Evolutionary conservation across 2,329 filamentous ascomycete genomes (phyloP).

Genomic region (Fusarium circinatum): DNA sequence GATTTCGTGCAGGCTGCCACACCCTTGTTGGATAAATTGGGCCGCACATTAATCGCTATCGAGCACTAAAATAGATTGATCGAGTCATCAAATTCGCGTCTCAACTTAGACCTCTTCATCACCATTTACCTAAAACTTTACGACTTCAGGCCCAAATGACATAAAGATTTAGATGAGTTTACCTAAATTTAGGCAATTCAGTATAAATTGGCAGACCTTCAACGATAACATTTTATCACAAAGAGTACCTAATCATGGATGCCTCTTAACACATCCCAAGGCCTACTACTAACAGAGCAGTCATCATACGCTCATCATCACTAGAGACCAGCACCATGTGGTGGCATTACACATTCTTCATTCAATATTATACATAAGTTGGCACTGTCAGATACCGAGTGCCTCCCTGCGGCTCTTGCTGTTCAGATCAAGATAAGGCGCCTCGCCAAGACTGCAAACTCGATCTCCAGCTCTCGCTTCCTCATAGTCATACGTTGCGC

Average conservation of each 20-base stretch:
- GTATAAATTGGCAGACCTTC: not conserved
- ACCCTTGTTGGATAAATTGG: conserved; percentile 1
- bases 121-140: not conserved
- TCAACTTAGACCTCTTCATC: not conserved
- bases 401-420: conserved; percentile 54
- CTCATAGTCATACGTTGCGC: conserved; percentile 70
- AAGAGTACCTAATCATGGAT: not conserved
- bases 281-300: not conserved
- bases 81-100: not conserved
- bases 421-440: conserved; percentile 53
- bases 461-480: conserved; percentile 55
- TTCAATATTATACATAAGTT: not conserved
- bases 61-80: not conserved
- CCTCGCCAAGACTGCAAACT: conserved; percentile 56
- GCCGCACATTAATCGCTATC: not conserved
- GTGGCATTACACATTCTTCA: not conserved
- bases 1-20: not conserved
- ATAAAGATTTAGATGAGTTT: not conserved
- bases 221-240: not conserved
- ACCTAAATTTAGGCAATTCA: not conserved
- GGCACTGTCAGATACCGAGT: conserved; percentile 29
- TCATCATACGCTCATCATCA: too few relatives aligned
- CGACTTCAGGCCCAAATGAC: not conserved
- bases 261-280: not conserved
- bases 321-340: too few relatives aligned